These are phyloP conservation scores for Clausena lansium DNA, from an alignment of 345 rosid species.

Conservation along the genomic window DNA sequence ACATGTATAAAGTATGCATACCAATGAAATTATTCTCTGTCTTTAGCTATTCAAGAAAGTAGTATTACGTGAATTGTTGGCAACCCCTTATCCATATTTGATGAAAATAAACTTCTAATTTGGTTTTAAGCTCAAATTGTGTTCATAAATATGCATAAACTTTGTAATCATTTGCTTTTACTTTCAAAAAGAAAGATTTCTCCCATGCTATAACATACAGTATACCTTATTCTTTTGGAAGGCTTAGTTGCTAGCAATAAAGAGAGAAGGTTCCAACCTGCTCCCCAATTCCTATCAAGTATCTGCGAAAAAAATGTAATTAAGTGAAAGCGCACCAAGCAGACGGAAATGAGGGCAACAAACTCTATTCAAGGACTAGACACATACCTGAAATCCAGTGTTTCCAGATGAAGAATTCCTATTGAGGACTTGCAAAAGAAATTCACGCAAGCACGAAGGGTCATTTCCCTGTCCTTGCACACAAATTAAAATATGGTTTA, in stretches of 20 bases:
- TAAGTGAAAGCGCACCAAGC: constrained; percentile 6
- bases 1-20: not conserved
- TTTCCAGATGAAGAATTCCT: constrained; percentile 68
- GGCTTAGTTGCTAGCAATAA: constrained; percentile 72
- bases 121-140: not conserved
- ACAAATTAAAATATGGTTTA: constrained; percentile 4
- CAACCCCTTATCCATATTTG: not conserved
- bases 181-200: not conserved
- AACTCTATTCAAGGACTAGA: not conserved
- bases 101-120: not conserved
- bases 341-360: constrained; percentile 1
- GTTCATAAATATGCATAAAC: not conserved
- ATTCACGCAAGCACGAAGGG: constrained; percentile 89
- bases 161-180: constrained; percentile 2
- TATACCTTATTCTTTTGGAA: constrained; percentile 78
- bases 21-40: not conserved
- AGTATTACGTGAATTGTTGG: not conserved
- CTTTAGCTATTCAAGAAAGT: not conserved
- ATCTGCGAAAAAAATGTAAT: constrained; percentile 43
- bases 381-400: constrained; percentile 75
- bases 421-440: constrained; percentile 57
- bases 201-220: not conserved
- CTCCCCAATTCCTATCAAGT: constrained; percentile 94
- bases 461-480: constrained; percentile 67
- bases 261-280: constrained; percentile 93